phyloP scores from a whole-genome alignment of 164 flowering plant species.

The Nymphaea colorata region DNA sequence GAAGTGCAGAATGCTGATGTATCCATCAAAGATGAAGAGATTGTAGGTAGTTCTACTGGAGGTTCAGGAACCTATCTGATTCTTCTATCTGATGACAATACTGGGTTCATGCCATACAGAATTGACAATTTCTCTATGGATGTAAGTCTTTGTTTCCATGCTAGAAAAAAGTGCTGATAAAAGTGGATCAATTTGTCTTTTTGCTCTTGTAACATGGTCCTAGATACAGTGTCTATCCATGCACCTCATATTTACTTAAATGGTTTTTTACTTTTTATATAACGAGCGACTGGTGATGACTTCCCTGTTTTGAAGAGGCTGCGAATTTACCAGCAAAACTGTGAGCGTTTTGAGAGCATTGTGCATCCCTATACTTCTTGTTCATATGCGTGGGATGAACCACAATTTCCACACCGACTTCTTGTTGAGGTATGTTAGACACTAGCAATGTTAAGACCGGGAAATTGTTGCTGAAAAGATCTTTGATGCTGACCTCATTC shows the following conservation, averaged over 20 bases:
- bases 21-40: conserved; percentile 48
- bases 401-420: conserved; percentile 86
- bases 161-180: too few relatives aligned
- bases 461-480: too few relatives aligned
- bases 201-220: neutral
- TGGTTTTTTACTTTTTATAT: neutral
- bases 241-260: neutral
- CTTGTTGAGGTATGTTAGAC: conserved; percentile 58
- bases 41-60: conserved; percentile 56
- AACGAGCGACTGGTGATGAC: neutral
- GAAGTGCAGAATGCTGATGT: conserved; percentile 93
- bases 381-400: conserved; percentile 98
- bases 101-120: conserved; percentile 94
- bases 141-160: conserved; percentile 26
- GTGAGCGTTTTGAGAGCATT: conserved; percentile 72
- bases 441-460: too few relatives aligned
- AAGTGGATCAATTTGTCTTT: neutral
- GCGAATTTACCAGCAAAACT: conserved; percentile 75
- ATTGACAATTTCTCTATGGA: conserved; percentile 90
- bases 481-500: neutral
- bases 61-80: conserved; percentile 81
- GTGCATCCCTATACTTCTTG: conserved; percentile 71
- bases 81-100: conserved; percentile 80
- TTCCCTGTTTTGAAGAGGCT: conserved; percentile 36
- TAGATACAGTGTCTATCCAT: neutral